These are phyloP conservation scores for barrel medic (Medicago truncatula) DNA, from an alignment of 306 rosid genomes.

Conservation along the genomic window DNA sequence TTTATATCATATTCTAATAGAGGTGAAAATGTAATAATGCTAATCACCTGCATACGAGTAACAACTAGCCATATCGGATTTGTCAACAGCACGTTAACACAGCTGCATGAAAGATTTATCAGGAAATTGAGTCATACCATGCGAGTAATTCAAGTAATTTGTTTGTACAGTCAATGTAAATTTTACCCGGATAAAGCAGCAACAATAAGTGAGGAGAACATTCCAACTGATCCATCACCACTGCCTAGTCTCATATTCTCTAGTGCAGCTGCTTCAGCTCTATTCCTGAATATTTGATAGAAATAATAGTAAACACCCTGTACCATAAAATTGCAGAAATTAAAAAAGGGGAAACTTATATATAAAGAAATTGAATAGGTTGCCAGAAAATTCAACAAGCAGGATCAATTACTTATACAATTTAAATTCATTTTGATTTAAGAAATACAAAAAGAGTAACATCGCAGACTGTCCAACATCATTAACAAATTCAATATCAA, in stretches of 20 bases:
- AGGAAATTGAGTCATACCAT: constrained; percentile 31
- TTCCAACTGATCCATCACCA: constrained; percentile 95
- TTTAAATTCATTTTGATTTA: constrained; percentile 18
- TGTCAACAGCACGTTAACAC: constrained; percentile 91
- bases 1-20: neutral
- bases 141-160: neutral
- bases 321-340: constrained; percentile 57
- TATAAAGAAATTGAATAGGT: constrained; percentile 34
- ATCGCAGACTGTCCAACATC: constrained; percentile 15
- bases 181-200: constrained; percentile 94
- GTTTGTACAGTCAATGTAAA: constrained; percentile 30
- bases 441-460: neutral
- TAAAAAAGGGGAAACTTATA: constrained; percentile 56
- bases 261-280: constrained; percentile 75
- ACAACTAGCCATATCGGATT: constrained; percentile 96
- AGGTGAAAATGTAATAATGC: constrained; percentile 13
- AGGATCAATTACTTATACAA: constrained; percentile 20
- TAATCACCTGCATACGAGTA: constrained; percentile 90
- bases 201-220: constrained; percentile 85
- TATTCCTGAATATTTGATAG: constrained; percentile 99
- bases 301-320: constrained; percentile 99
- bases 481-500: constrained; percentile 32
- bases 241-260: constrained; percentile 61
- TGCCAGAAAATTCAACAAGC: constrained; percentile 30
- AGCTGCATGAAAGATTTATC: constrained; percentile 61